Evolutionary conservation across 352 stramenopile genomes (phyloP).

Genomic region (Globisporangium orthogonon): DNA sequence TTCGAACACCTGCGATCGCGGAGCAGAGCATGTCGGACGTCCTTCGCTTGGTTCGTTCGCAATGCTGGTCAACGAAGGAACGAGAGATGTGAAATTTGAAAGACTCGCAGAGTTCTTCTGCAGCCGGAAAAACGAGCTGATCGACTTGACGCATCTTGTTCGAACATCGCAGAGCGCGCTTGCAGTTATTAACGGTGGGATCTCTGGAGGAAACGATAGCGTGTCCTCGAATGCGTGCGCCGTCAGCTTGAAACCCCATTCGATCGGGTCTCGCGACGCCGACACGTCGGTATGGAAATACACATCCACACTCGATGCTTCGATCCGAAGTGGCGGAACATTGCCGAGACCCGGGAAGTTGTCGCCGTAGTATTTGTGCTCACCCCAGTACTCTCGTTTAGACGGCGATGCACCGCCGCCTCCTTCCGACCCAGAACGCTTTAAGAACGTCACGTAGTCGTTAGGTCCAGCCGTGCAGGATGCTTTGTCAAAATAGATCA

Average conservation of each 20-base stretch:
- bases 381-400: constrained; percentile 44
- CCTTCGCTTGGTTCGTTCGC: constrained; percentile 38
- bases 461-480: constrained; percentile 61
- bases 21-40: constrained; percentile 35
- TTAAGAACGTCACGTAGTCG: constrained; percentile 81
- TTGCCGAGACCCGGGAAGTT: constrained; percentile 61
- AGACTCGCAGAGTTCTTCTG: constrained; percentile 11
- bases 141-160: constrained; percentile 48
- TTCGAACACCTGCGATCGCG: constrained; percentile 67
- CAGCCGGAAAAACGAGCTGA: constrained; percentile 25
- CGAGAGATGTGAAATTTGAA: constrained; percentile 14
- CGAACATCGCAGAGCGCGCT: constrained; percentile 54
- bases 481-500: constrained; percentile 76
- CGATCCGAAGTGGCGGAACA: constrained; percentile 57
- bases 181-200: constrained; percentile 27
- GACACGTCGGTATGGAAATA: constrained; percentile 57
- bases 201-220: constrained; percentile 42
- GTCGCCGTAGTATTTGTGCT: constrained; percentile 68
- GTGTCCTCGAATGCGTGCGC: constrained; percentile 60
- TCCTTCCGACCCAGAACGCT: constrained; percentile 22
- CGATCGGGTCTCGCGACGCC: constrained; percentile 23
- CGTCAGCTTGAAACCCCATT: constrained; percentile 83
- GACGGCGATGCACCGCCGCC: constrained; percentile 3
- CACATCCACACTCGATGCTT: constrained; percentile 52
- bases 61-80: constrained; percentile 31